A percentile compares a stretch with the other conserved stretches of the same genome.
Evolutionary conservation across 768 basidiomycete species (phyloP).

Genomic region (Suillus americanus): DNA sequence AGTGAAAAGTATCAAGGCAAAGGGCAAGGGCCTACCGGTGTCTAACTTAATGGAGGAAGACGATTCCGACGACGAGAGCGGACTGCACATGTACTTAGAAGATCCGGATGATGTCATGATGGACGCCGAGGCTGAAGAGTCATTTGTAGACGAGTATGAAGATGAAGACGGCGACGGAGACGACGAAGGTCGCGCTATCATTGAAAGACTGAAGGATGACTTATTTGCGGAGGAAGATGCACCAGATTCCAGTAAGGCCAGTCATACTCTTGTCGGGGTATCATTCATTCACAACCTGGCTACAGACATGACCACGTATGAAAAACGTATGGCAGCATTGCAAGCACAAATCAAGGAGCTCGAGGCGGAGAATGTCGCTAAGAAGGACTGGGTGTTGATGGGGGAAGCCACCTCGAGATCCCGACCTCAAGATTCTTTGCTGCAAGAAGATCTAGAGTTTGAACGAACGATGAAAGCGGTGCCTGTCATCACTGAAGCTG

Average conservation of each 20-base stretch:
- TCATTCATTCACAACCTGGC: slow-evolving; percentile 3
- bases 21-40: slow-evolving; percentile 63
- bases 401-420: slow-evolving; percentile 84
- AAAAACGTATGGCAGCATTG: slow-evolving; percentile 73
- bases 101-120: slow-evolving; percentile 38
- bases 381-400: slow-evolving; percentile 91
- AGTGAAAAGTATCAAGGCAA: slow-evolving; percentile 77
- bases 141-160: slow-evolving; percentile 19
- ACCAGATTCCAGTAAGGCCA: background rate
- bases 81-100: slow-evolving; percentile 31
- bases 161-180: slow-evolving; percentile 25
- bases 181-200: slow-evolving; percentile 44
- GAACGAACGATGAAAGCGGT: slow-evolving; percentile 86
- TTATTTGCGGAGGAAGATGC: slow-evolving; percentile 72
- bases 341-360: slow-evolving; percentile 77
- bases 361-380: slow-evolving; percentile 83
- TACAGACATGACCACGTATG: slow-evolving; percentile 71
- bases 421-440: slow-evolving; percentile 86
- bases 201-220: slow-evolving; percentile 73
- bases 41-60: slow-evolving; percentile 34
- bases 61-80: slow-evolving; percentile 39
- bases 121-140: slow-evolving; percentile 27
- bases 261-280: background rate
- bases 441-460: slow-evolving; percentile 94
- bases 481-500: slow-evolving; percentile 89